Conservation (phyloP, 2,329 filamentous ascomycete species). For the Plectosphaerella sp. region DNA sequence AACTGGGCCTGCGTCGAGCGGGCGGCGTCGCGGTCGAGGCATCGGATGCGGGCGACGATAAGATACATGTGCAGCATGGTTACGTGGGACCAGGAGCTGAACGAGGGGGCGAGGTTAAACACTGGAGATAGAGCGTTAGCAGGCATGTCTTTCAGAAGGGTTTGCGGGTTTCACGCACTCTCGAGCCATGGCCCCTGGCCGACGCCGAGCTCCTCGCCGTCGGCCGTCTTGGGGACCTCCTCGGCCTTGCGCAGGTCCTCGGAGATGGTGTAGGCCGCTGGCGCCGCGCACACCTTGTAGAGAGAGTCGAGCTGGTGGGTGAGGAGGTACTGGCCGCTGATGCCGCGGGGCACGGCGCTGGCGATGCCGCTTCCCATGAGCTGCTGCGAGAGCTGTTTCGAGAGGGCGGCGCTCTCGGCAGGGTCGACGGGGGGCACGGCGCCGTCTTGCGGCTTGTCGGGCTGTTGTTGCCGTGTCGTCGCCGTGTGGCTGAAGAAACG, state of each 20-base stretch:
- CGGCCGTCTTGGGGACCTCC: slow-evolving; percentile 64
- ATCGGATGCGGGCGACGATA: slow-evolving; percentile 75
- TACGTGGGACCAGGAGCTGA: slow-evolving; percentile 93
- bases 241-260: slow-evolving; percentile 61
- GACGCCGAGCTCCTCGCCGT: slow-evolving; percentile 78
- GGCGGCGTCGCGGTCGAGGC: slow-evolving; percentile 65
- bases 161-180: slow-evolving; percentile 44
- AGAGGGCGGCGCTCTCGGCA: neutral
- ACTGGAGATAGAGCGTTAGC: slow-evolving; percentile 41
- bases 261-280: slow-evolving; percentile 74
- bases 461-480: slow-evolving; percentile 11
- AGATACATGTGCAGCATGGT: slow-evolving; percentile 97
- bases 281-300: slow-evolving; percentile 68
- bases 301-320: slow-evolving; percentile 50
- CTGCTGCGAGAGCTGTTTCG: slow-evolving; percentile 10
- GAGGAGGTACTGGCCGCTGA: slow-evolving; percentile 56
- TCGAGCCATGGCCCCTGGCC: slow-evolving; percentile 77
- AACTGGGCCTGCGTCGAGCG: slow-evolving; percentile 83
- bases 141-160: neutral
- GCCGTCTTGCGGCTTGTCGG: neutral
- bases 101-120: slow-evolving; percentile 76
- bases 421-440: neutral
- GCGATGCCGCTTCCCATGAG: slow-evolving; percentile 15
- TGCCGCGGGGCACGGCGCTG: slow-evolving; percentile 50
- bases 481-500: slow-evolving; percentile 33